Evolutionary conservation across 2,329 filamentous ascomycete genomes (phyloP).

Genomic region (Arthrobotrys iridis): DNA sequence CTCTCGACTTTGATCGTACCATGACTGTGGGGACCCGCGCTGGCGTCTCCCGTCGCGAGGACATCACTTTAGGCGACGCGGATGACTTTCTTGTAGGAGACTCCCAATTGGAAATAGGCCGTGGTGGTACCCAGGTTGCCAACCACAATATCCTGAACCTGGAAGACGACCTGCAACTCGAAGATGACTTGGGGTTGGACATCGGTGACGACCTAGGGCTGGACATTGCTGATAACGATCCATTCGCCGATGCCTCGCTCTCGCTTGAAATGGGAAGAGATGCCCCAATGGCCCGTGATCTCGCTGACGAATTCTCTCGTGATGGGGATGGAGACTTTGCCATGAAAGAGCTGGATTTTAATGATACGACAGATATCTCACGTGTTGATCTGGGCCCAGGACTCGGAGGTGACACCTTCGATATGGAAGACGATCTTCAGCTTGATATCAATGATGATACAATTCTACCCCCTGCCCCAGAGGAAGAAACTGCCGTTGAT

Average conservation of each 20-base stretch:
- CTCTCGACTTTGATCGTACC: constrained; percentile 70
- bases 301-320: constrained; percentile 73
- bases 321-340: constrained; percentile 55
- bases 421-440: constrained; percentile 67
- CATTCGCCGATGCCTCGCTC: constrained; percentile 34
- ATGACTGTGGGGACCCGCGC: constrained; percentile 57
- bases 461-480: constrained; percentile 64
- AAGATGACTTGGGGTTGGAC: constrained; percentile 76
- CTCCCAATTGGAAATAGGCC: constrained; percentile 44
- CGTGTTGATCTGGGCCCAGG: constrained; percentile 43
- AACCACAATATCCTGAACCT: constrained; percentile 40
- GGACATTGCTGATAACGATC: constrained; percentile 73
- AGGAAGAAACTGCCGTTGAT: constrained; percentile 19
- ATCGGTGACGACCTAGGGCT: constrained; percentile 80
- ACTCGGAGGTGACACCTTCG: constrained; percentile 61
- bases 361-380: constrained; percentile 63
- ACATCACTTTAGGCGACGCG: constrained; percentile 74
- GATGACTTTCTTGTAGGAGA: constrained; percentile 49
- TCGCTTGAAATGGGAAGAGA: constrained; percentile 86
- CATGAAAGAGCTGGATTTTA: constrained; percentile 68
- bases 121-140: constrained; percentile 47
- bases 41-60: constrained; percentile 66
- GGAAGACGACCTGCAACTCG: constrained; percentile 63
- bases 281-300: constrained; percentile 73
- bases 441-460: constrained; percentile 72